These are phyloP conservation scores for Apiotrichum montevideense DNA, from an alignment of 1,284 basidiomycete genomes.

Conservation along the genomic window DNA sequence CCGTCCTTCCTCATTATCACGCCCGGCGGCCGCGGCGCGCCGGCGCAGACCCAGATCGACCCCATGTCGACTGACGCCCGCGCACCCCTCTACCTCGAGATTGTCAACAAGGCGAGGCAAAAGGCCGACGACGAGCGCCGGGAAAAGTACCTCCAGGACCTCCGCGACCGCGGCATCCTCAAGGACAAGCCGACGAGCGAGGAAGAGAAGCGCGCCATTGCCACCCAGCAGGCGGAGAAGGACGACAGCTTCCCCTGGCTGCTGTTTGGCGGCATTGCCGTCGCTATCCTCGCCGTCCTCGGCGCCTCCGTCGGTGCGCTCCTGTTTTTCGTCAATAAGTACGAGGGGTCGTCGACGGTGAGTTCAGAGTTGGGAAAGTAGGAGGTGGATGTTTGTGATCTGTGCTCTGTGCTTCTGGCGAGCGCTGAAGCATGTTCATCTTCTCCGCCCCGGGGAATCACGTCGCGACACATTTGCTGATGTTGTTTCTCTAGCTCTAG, in stretches of 20 bases:
- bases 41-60: slow-evolving; percentile 40
- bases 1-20: slow-evolving; percentile 68
- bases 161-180: slow-evolving; percentile 19
- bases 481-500: no score
- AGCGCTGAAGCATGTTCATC: no score
- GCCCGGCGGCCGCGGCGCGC: slow-evolving; percentile 32
- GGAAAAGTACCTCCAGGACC: slow-evolving; percentile 31
- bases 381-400: no score
- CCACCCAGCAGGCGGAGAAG: neutral
- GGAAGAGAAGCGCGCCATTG: neutral
- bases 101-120: slow-evolving; percentile 28
- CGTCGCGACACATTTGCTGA: no score
- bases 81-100: slow-evolving; percentile 29
- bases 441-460: no score
- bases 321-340: neutral
- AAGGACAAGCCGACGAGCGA: neutral
- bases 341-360: neutral
- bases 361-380: no score
- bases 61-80: slow-evolving; percentile 57
- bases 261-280: neutral
- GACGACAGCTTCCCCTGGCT: slow-evolving; percentile 5
- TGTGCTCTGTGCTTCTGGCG: no score
- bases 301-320: neutral
- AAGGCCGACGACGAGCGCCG: slow-evolving; percentile 22
- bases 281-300: slow-evolving; percentile 2